Conservation (phyloP, 2,329 filamentous ascomycete species). For the Exophiala sp. region DNA sequence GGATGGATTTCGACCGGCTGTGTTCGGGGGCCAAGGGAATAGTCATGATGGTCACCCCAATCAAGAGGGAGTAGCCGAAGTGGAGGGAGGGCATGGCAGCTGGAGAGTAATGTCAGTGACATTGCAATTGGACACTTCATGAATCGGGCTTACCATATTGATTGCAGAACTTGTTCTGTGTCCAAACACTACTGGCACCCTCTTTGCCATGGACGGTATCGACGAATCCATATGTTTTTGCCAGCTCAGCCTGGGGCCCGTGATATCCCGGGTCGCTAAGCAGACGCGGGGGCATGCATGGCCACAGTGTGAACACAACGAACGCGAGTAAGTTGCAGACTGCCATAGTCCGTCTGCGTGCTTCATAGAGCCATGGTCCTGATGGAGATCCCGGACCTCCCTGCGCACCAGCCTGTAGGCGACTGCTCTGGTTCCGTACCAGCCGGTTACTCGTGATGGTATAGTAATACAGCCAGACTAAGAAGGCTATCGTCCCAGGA, state of each 20-base stretch:
- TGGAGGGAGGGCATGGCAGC: constrained; percentile 70
- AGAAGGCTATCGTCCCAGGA: constrained; percentile 66
- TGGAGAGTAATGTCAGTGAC: constrained; percentile 28
- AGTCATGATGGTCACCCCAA: constrained; percentile 62
- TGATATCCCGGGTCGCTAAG: constrained; percentile 50
- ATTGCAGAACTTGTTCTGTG: constrained; percentile 66
- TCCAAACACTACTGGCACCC: constrained; percentile 64
- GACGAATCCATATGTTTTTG: constrained; percentile 55
- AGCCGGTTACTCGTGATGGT: constrained; percentile 57
- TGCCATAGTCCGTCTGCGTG: constrained; percentile 52
- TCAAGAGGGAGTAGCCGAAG: constrained; percentile 68
- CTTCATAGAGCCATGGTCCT: constrained; percentile 50
- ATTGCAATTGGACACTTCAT: not conserved
- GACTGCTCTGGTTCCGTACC: constrained; percentile 36
- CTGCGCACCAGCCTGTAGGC: constrained; percentile 32
- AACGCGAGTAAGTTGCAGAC: constrained; percentile 56
- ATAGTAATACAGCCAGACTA: constrained; percentile 62
- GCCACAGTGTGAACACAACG: constrained; percentile 54
- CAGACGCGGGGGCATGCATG: constrained; percentile 56
- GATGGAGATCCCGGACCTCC: constrained; percentile 38
- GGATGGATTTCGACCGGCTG: constrained; percentile 36
- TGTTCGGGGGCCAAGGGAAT: constrained; percentile 57
- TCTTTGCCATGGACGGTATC: constrained; percentile 54
- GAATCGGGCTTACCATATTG: constrained; percentile 53
- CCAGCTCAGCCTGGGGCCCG: constrained; percentile 52